Evolutionary conservation across 495 filamentous ascomycete genomes (phyloP).

Genomic region (Xylaria grammica): DNA sequence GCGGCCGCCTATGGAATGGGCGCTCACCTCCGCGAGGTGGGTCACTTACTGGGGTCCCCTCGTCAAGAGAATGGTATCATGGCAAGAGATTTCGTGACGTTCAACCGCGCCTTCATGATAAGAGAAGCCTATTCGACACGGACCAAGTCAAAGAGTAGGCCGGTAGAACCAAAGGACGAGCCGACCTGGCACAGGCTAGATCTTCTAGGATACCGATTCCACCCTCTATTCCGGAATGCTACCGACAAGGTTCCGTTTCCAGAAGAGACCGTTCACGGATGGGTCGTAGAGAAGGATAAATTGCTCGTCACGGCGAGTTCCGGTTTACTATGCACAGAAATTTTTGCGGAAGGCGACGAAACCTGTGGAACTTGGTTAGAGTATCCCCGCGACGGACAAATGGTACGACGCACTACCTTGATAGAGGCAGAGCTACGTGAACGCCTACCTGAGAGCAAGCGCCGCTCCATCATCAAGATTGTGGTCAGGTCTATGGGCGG

Average conservation of each 20-base stretch:
- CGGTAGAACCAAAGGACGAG: slow-evolving; percentile 75
- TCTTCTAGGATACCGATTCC: slow-evolving; percentile 82
- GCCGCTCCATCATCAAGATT: slow-evolving; percentile 71
- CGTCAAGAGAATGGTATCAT: slow-evolving; percentile 88
- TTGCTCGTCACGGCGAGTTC: slow-evolving; percentile 80
- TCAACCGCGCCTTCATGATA: slow-evolving; percentile 82
- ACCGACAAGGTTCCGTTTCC: slow-evolving; percentile 67
- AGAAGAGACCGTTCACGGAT: slow-evolving; percentile 85
- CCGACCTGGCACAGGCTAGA: slow-evolving; percentile 90
- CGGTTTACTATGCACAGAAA: slow-evolving; percentile 81
- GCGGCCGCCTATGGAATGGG: slow-evolving; percentile 90
- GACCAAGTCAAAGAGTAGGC: slow-evolving; percentile 78
- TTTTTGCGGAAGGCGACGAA: slow-evolving; percentile 76
- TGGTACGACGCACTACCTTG: slow-evolving; percentile 72
- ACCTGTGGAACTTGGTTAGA: slow-evolving; percentile 80
- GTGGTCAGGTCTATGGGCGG: slow-evolving; percentile 75
- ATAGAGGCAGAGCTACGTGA: slow-evolving; percentile 76
- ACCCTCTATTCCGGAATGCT: slow-evolving; percentile 88
- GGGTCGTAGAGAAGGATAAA: slow-evolving; percentile 82
- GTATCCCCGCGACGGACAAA: slow-evolving; percentile 66
- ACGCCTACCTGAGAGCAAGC: slow-evolving; percentile 70
- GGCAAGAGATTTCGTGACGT: slow-evolving; percentile 79
- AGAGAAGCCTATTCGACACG: slow-evolving; percentile 83
- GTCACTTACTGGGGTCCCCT: slow-evolving; percentile 85
- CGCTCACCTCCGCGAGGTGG: slow-evolving; percentile 86